Evolutionary conservation across 1,139 yeast species (phyloP), one percentile per base, ranked within the genome.

Genomic region (Geotrichum europaeum): DNA sequence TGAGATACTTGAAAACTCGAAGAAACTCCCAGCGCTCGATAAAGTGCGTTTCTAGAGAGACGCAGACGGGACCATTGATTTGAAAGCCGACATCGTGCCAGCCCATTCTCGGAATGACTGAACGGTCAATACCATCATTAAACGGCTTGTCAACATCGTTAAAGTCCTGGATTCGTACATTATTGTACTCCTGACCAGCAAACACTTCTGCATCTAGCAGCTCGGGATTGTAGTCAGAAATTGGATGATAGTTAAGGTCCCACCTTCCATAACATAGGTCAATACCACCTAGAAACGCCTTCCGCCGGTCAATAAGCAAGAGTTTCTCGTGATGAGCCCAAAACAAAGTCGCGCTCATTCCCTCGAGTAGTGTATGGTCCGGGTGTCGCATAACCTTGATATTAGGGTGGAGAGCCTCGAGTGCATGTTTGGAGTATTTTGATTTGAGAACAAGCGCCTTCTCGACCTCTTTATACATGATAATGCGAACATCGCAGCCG

Each of bases 311-410:
- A 56, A 84, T 70, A 54, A 84, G 77, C 66, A 84, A 78, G 57
- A 84, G 71, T 66, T 84, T 84, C 66, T 84, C 87, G 69, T 84
- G 87, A 69, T 84, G 87, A 0, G 87, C 87, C 87, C 87, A 84
- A 68, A 83, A 84, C 65, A 78, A 83, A 2, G 86, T 84, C n/a
- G 63, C 65, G 45, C 59, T 60, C 36, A 53, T 55, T 22, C 66
- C 66, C 64, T 83, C 84, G 66, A 83, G 86, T 62, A 83, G 76
- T 30, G 83, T 76, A 68, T 84, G 87, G 65, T 84, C 84, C 2
- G 87, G 87, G 7, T 86, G 84, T 64, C 87, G 75, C 58, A 84
- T 78, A n/a, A 84, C 86, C 69, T 81, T 85, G 59, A 84, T 80
- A 66, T 84, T 84, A 45, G 80, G 83, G 66, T 84, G 79, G 53